Base-by-base conservation (phyloP, 768 basidiomycete species). In the Rhodotorula diobovata region DNA sequence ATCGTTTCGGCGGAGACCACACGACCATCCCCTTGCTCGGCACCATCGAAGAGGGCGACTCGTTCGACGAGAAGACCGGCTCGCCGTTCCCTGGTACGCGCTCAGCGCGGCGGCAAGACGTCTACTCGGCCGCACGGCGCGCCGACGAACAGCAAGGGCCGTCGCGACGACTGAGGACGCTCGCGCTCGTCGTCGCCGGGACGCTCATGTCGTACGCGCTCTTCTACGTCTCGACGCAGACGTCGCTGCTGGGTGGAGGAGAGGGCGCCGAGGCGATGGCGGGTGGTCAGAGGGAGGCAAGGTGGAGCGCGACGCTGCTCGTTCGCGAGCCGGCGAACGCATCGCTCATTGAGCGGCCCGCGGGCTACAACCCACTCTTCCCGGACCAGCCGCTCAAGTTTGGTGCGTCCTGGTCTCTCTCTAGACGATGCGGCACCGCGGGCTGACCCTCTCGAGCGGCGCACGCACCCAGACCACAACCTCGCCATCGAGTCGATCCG, bases 391-490 rank as follows among this genome's bases (percentile, higher is more conserved):
- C 46, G 1, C 21, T 61, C 16, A 25, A 61, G 8, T 50, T 37
- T 34, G 61, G 61, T 61, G 16, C 46, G 61, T 20, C 11, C 4
- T 21, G 5, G 6, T 12, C 15, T 35, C 14, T 15, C 7, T 20
- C 23, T 23, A 16, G 28, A 5, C 7, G 28, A 7, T 30, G 10
- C 8, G 16, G 30, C 32, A 23, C 4, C n/a, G 32, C 34, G 16
- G 12, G 45, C 32, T 46, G 21, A 61, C 46, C 46, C 21, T 20
- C 43, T 20, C 16, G 46, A 2, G 4, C 10, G 2, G 4, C 32
- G 16, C 37, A n/a, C n/a, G n/a, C n/a, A n/a, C n/a, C n/a, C n/a
- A 69, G 68, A 69, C 62, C 28, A 51, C 48, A 51, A 69, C 46
- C 39, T 69, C 56, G 51, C 46, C 37, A 59, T 69, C 48, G 68